Base-by-base conservation (phyloP, 2,329 filamentous ascomycete species). In the Dactylonectria macrodidyma region DNA sequence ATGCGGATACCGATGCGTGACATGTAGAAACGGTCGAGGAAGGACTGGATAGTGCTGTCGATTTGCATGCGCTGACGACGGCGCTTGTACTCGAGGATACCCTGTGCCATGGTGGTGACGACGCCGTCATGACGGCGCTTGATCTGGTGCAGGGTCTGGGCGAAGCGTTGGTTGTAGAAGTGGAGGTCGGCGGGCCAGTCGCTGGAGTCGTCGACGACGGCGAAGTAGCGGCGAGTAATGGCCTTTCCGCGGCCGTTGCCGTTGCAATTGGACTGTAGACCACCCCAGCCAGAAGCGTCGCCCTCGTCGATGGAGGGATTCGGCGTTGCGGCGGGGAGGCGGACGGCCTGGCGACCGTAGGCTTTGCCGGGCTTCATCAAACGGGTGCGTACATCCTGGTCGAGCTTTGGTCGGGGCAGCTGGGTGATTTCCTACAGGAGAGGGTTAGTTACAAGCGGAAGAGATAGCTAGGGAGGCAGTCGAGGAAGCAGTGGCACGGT, bases 1-100 rank as follows among this genome's bases (percentile, higher is more conserved):
- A 99, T 99, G 76, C 96, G 93, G 75, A 99, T 99, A 73, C 96
- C 96, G 78, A 99, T 99, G 70, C 96, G 94, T 51, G 95, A 98
- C 96, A 99, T 99, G 87, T 99, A 99, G 84, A 99, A 99, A 67
- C 96, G 93, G 84, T 99, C 96, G 73, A 99, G 90, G 86, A 99
- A 99, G 62, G 94, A 92, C 81, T 99, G 96, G 67, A 99, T 98
- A 75, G 95, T 97, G 80, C 95, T 92, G 83, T 98, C 96, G 78
- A 99, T 99, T 80, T 98, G 96, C 92, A 98, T 96, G 61, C 96
- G 91, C 87, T 99, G 96, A 69, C 95, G 90, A 80, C 93, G 95
- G 63, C 95, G 93, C 85, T 99, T 99, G 87, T 97, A 99, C 84
- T 99, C 96, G 66, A 98, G 88, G 73, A 99, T 98, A 67, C 96